Evolutionary conservation across 2,329 filamentous ascomycete genomes (phyloP).

Genomic region (Fusarium tuaranense): DNA sequence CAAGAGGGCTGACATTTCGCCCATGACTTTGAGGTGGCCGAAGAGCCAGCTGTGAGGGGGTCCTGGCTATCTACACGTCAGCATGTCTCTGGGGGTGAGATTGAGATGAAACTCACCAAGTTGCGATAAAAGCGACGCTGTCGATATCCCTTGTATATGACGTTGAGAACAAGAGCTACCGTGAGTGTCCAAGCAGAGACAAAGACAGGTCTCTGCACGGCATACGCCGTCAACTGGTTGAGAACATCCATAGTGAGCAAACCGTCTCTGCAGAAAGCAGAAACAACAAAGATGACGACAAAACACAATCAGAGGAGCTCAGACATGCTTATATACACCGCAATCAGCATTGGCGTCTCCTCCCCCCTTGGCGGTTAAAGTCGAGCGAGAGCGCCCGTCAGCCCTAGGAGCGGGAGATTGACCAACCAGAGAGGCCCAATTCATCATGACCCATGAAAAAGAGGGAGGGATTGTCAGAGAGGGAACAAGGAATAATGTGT

Average conservation of each 20-base stretch:
- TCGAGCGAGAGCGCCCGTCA: background rate
- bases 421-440: background rate
- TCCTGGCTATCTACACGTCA: background rate
- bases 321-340: background rate
- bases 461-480: background rate
- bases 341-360: background rate
- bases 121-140: conserved; percentile 21
- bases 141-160: conserved; percentile 10
- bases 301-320: background rate
- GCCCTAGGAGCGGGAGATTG: background rate
- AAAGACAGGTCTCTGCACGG: background rate
- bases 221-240: background rate
- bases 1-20: conserved; percentile 7
- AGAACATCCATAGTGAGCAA: background rate
- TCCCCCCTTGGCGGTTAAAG: background rate
- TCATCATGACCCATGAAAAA: background rate
- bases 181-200: background rate
- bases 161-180: background rate
- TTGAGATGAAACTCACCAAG: background rate
- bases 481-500: background rate
- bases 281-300: background rate
- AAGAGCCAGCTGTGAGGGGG: conserved; percentile 31
- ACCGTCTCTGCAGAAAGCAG: background rate
- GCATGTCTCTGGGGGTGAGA: background rate
- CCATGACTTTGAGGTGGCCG: conserved; percentile 17